These are phyloP conservation scores for Aurantiochytrium sp. DNA, from an alignment of 108 stramenopile genomes.

Conservation along the genomic window DNA sequence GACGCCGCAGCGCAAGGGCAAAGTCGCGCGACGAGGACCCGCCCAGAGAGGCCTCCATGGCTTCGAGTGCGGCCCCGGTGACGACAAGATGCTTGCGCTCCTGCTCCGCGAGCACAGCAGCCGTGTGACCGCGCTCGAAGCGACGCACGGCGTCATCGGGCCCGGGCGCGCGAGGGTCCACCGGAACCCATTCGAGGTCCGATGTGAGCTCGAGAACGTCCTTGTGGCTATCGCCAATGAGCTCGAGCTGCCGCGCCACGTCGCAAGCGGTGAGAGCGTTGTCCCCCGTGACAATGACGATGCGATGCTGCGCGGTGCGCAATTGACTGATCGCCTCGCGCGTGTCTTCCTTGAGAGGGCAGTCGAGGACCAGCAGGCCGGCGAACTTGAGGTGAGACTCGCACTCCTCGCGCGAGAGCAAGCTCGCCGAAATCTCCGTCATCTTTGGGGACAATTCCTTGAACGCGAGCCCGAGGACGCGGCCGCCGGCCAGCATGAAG, in stretches of 20 bases:
- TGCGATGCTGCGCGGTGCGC: slow-evolving; percentile 57
- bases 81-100: neutral
- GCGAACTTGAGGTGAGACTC: slow-evolving; percentile 74
- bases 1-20: slow-evolving; percentile 44
- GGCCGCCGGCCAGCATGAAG: slow-evolving; percentile 76
- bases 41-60: neutral
- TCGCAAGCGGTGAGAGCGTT: slow-evolving; percentile 83
- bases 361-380: slow-evolving; percentile 86
- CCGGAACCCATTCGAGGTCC: neutral
- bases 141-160: neutral
- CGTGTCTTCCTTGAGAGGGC: slow-evolving; percentile 85
- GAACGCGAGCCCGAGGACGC: slow-evolving; percentile 77
- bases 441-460: slow-evolving; percentile 11
- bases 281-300: slow-evolving; percentile 95
- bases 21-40: neutral
- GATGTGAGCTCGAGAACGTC: neutral
- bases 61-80: neutral
- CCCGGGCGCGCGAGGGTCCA: neutral
- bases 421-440: neutral
- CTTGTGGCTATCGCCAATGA: slow-evolving; percentile 29
- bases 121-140: neutral
- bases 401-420: slow-evolving; percentile 33
- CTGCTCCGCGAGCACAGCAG: neutral
- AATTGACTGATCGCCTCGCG: slow-evolving; percentile 75
- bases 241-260: slow-evolving; percentile 78